Evolutionary conservation across 2,329 filamentous ascomycete species (phyloP).

Genomic region (Trichoderma sp.): DNA sequence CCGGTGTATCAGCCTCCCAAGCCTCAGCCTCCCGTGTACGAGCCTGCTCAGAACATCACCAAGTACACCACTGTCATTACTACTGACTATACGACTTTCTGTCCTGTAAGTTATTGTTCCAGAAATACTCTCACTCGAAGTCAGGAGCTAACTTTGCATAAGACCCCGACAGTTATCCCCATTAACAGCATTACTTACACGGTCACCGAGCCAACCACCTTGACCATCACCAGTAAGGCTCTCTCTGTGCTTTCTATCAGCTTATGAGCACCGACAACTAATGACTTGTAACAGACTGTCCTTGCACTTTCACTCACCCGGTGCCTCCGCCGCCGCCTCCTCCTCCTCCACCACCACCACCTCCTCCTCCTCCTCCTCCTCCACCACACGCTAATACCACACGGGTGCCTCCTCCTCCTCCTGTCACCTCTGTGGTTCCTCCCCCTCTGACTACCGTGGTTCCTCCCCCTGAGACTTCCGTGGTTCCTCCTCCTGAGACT

Average conservation of each 20-base stretch:
- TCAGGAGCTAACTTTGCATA: neutral
- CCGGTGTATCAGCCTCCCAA: neutral
- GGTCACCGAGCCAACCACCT: constrained; percentile 46
- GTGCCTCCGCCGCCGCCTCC: constrained; percentile 25
- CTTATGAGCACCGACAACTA: constrained; percentile 31
- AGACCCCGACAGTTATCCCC: constrained; percentile 42
- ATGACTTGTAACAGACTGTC: constrained; percentile 48
- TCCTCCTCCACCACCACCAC: constrained; percentile 7
- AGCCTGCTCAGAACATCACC: constrained; percentile 11
- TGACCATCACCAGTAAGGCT: constrained; percentile 52
- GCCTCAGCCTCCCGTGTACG: neutral
- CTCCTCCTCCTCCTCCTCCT: constrained; percentile 24
- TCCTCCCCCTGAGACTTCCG: constrained; percentile 24
- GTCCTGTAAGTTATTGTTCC: constrained; percentile 45
- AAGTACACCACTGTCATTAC: constrained; percentile 45
- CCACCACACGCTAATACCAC: neutral
- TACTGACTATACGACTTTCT: constrained; percentile 48
- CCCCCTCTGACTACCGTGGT: constrained; percentile 19
- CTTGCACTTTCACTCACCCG: constrained; percentile 48
- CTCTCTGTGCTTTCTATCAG: neutral
- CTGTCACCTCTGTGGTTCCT: constrained; percentile 16
- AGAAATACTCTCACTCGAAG: neutral
- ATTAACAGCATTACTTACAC: constrained; percentile 50
- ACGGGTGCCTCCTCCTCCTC: constrained; percentile 14
- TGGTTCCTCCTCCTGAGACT: constrained; percentile 22